phyloP scores from a whole-genome alignment of 2,329 filamentous ascomycete species.

The Exophiala mesophila region DNA sequence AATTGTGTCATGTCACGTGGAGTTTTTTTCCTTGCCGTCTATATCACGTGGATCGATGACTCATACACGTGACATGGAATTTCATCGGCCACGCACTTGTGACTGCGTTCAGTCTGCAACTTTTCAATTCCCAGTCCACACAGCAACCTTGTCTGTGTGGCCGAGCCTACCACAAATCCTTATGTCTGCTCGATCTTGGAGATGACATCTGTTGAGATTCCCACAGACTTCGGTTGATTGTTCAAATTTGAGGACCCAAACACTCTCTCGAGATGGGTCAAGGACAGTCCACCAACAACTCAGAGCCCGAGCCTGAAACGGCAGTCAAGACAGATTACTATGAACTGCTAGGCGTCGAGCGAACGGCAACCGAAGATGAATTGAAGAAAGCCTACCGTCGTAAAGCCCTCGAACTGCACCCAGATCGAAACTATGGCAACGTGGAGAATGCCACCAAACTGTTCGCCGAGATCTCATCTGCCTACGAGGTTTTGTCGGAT shows the following conservation, averaged over 20 bases:
- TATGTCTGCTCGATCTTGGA: too few species aligned
- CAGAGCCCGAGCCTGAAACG: constrained; percentile 18
- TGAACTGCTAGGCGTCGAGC: constrained; percentile 70
- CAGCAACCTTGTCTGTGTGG: too few species aligned
- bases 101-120: too few species aligned
- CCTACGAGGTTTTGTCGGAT: constrained; percentile 94
- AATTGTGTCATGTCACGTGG: too few species aligned
- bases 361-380: constrained; percentile 75
- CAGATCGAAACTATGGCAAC: constrained; percentile 86
- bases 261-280: constrained; percentile 38
- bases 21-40: too few species aligned
- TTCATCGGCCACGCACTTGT: too few species aligned
- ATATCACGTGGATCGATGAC: too few species aligned
- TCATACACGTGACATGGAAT: too few species aligned
- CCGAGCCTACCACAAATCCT: too few species aligned
- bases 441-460: constrained; percentile 74
- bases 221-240: constrained; percentile 11
- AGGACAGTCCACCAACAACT: constrained; percentile 36
- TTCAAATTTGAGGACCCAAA: too few species aligned
- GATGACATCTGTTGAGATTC: constrained; percentile 5
- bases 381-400: constrained; percentile 90
- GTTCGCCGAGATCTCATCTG: constrained; percentile 88
- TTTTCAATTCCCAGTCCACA: too few species aligned
- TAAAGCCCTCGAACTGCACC: constrained; percentile 89
- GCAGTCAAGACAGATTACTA: constrained; percentile 52